These are phyloP conservation scores for Chrysanthemum makinoi DNA, from an alignment of 129 eudicot species.

Conservation along the genomic window DNA sequence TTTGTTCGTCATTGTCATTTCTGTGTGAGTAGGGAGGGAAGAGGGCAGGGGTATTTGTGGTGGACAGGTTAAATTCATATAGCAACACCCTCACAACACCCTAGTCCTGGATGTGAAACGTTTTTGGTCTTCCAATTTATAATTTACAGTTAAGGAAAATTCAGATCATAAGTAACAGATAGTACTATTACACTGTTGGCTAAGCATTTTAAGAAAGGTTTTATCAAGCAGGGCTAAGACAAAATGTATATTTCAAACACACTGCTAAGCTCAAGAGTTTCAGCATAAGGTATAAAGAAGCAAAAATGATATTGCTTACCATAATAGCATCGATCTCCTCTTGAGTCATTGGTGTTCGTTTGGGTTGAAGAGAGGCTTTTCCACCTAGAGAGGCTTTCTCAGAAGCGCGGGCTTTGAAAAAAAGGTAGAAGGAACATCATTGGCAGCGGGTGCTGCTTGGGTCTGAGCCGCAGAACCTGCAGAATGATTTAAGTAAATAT, in stretches of 20 bases:
- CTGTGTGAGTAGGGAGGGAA: no score
- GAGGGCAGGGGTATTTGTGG: no score
- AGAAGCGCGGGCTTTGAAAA: conserved; percentile 60
- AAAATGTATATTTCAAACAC: neutral
- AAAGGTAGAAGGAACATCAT: conserved; percentile 45
- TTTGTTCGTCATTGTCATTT: no score
- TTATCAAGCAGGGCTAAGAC: neutral
- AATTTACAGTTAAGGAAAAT: no score
- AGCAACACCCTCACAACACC: no score
- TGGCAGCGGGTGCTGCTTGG: conserved; percentile 38
- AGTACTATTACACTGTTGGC: no score
- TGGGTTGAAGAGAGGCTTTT: conserved; percentile 93
- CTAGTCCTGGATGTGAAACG: no score
- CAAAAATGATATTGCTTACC: conserved; percentile 38
- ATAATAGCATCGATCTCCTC: conserved; percentile 85
- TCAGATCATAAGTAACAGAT: no score
- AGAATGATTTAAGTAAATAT: neutral
- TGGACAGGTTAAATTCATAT: no score
- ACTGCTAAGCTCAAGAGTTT: neutral
- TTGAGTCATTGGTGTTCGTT: conserved; percentile 78
- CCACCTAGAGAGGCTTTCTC: conserved; percentile 49
- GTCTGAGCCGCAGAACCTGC: conserved; percentile 54
- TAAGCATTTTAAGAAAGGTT: neutral
- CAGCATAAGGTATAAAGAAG: neutral
- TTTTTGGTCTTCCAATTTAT: no score